Base-by-base conservation (phyloP, 2,329 filamentous ascomycete species). In the Exophiala aquamarina region DNA sequence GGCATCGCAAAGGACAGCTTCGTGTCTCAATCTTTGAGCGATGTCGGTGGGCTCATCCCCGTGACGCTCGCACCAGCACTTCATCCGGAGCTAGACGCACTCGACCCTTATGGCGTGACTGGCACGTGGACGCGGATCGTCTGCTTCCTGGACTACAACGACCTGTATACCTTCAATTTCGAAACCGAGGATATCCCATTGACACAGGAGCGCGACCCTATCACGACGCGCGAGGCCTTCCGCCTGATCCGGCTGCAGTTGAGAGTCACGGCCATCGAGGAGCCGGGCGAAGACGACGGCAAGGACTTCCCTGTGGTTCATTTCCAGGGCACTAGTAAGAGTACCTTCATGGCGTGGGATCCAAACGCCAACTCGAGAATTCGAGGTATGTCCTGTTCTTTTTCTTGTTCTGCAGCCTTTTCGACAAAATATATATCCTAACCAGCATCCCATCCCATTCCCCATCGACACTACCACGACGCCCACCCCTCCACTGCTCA, bases 91-190 rank as follows among this genome's bases (percentile, higher is more conserved):
- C 61, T 83, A 14, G 76, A 81, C 20, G 65, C 72, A 7, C 65
- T 73, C 44, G 87, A 91, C 61, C 87, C 87, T 1, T 92, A 87
- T 59, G 81, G 78, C 35, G 72, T 90, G 3, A 78, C 79, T 0
- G 87, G 87, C 1, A 82, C 79, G 6, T 92, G 85, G 84, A 75
- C 86, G 60, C 74, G 87, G 29, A 81, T 87, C 54, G 59, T 59
- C 26, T 58, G 53, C 40, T 78, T 77, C 52, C 63, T 80, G 51
- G 85, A 89, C 63, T 89, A 86, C 62, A 81, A 77, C 57, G 86
- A 90, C 61, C 80, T 91, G 28, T 86, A 83, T 63, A 68, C 70
- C 15, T 89, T 83, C 70, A 91, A 91, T 61, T 89, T 89, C 60
- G 69, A 68, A n/a, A 57, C 65, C 6, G 65, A 71, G 5, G 63